These are phyloP conservation scores for Curvularia verruculosa DNA, from an alignment of 2,329 filamentous ascomycete species.

Conservation along the genomic window DNA sequence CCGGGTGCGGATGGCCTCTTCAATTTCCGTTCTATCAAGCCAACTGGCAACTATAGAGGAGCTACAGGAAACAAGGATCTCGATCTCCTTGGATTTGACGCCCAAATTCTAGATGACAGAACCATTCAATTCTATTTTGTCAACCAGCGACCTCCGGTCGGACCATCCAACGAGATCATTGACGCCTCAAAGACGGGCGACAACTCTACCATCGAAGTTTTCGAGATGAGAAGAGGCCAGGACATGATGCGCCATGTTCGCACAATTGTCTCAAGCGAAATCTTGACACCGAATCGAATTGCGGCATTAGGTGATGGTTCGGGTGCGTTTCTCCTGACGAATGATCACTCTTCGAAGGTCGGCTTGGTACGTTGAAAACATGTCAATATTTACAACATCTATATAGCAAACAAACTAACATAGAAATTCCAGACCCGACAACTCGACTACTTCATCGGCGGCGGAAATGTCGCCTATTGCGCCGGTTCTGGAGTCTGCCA, in stretches of 20 bases:
- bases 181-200: constrained; percentile 31
- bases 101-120: constrained; percentile 27
- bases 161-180: constrained; percentile 26
- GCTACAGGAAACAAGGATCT: constrained; percentile 29
- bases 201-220: constrained; percentile 38
- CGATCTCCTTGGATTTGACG: constrained; percentile 39
- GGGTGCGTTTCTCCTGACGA: constrained; percentile 32
- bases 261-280: constrained; percentile 26
- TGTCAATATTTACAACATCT: too few species aligned
- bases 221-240: constrained; percentile 30
- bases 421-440: constrained; percentile 12
- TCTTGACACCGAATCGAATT: constrained; percentile 35
- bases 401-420: neutral
- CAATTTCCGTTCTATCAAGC: constrained; percentile 30
- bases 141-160: constrained; percentile 38
- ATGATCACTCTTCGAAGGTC: constrained; percentile 37
- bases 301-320: constrained; percentile 27
- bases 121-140: constrained; percentile 39
- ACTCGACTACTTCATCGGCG: constrained; percentile 36
- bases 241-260: constrained; percentile 33
- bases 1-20: constrained; percentile 33
- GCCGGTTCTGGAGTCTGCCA: constrained; percentile 25
- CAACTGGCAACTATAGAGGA: constrained; percentile 27
- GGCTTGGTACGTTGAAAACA: constrained; percentile 22
- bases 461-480: constrained; percentile 39